These are phyloP conservation scores for Candida bentonensis DNA, from an alignment of 805 yeast genomes.

Conservation along the genomic window DNA sequence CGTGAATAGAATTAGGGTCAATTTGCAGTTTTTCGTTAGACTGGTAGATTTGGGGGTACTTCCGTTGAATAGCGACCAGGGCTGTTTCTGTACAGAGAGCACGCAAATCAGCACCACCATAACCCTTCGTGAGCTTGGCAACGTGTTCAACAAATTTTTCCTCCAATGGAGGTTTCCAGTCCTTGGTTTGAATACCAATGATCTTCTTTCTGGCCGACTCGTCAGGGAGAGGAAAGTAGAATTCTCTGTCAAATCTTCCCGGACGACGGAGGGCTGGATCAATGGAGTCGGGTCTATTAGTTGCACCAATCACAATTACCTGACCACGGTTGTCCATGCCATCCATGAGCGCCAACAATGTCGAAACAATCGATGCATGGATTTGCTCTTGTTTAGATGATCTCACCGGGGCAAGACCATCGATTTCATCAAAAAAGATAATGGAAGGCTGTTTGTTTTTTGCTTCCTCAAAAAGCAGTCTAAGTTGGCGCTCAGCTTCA, in stretches of 20 bases:
- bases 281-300: slow-evolving; percentile 95
- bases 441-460: slow-evolving; percentile 90
- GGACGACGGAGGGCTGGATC: slow-evolving; percentile 97
- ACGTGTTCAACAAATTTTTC: slow-evolving; percentile 45
- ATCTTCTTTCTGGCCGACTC: slow-evolving; percentile 64
- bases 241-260: slow-evolving; percentile 93
- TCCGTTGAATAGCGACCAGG: slow-evolving; percentile 75
- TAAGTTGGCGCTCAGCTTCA: slow-evolving; percentile 90
- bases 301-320: slow-evolving; percentile 95
- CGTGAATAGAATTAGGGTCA: slow-evolving; percentile 56
- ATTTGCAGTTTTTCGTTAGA: slow-evolving; percentile 60
- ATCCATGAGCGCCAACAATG: slow-evolving; percentile 90
- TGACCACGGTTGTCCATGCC: slow-evolving; percentile 99
- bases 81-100: slow-evolving; percentile 96
- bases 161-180: slow-evolving; percentile 70
- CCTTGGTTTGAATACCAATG: slow-evolving; percentile 69
- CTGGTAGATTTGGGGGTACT: slow-evolving; percentile 83
- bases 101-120: slow-evolving; percentile 94
- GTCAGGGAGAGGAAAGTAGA: slow-evolving; percentile 90
- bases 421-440: slow-evolving; percentile 94
- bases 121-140: slow-evolving; percentile 80
- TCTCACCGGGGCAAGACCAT: slow-evolving; percentile 95
- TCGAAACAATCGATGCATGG: slow-evolving; percentile 93
- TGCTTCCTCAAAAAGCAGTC: slow-evolving; percentile 90
- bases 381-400: slow-evolving; percentile 96